phyloP scores from a whole-genome alignment of 2,329 filamentous ascomycete genomes.

The Zelopaecilomyces penicillatus region DNA sequence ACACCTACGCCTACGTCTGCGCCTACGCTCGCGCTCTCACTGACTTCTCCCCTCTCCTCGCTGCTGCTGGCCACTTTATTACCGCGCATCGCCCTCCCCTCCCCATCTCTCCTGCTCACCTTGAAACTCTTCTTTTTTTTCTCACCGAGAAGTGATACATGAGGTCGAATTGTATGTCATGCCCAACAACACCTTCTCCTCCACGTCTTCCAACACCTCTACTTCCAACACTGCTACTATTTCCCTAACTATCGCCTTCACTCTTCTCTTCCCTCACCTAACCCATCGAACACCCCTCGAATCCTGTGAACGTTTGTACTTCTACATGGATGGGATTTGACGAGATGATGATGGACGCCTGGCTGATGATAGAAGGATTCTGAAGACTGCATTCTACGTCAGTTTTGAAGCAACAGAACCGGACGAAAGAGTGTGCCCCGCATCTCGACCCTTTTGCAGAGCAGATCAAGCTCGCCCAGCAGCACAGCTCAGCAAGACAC shows the following conservation, averaged over 20 bases:
- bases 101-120: constrained; percentile 7
- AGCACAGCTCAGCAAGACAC: background rate
- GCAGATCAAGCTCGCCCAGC: too few relatives aligned
- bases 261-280: background rate
- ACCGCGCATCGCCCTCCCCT: constrained; percentile 11
- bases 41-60: too few relatives aligned
- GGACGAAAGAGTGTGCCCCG: constrained; percentile 6
- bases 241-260: too few relatives aligned
- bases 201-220: too few relatives aligned
- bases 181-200: background rate
- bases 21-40: too few relatives aligned
- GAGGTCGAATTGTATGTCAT: constrained; percentile 8
- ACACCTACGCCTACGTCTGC: too few relatives aligned
- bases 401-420: constrained; percentile 5
- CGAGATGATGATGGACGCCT: background rate
- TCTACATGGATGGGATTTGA: too few relatives aligned
- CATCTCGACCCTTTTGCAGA: constrained; percentile 1
- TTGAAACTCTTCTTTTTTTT: constrained; percentile 9
- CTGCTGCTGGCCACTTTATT: constrained; percentile 9
- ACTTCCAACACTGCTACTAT: too few relatives aligned
- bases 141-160: constrained; percentile 7
- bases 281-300: background rate
- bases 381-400: constrained; percentile 4
- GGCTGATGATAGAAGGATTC: constrained; percentile 6
- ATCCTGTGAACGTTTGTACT: too few relatives aligned